These are phyloP conservation scores for Afroboletus lepidellus DNA, from an alignment of 1,284 basidiomycete species.

Conservation along the genomic window DNA sequence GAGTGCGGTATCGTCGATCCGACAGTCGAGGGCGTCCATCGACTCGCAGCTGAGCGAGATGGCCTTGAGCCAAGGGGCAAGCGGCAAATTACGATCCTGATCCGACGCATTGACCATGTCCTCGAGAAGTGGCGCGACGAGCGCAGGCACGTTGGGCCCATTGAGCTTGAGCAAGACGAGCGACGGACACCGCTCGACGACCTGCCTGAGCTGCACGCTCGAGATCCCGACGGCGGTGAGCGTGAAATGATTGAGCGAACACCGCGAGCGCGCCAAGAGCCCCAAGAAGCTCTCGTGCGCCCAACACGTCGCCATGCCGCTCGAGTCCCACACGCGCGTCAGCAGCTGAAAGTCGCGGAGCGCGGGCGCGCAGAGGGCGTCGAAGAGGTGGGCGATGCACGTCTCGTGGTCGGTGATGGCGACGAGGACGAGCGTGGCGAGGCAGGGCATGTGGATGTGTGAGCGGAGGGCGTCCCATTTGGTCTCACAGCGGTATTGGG, in stretches of 20 bases:
- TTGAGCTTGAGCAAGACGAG: conserved; percentile 31
- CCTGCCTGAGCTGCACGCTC: conserved; percentile 22
- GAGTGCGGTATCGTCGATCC: conserved; percentile 23
- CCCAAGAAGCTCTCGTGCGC: conserved; percentile 28
- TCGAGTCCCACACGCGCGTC: conserved; percentile 32
- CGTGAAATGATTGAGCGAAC: conserved; percentile 32
- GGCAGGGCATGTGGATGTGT: conserved; percentile 30
- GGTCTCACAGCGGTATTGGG: conserved; percentile 28
- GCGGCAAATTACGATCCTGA: conserved; percentile 17
- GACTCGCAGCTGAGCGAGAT: conserved; percentile 33
- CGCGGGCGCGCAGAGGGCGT: conserved; percentile 21
- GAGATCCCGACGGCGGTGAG: conserved; percentile 27
- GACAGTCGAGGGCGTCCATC: conserved; percentile 17
- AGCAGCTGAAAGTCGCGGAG: conserved; percentile 33
- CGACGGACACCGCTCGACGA: conserved; percentile 31
- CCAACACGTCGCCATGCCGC: conserved; percentile 28
- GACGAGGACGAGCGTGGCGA: conserved; percentile 31
- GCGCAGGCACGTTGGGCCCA: conserved; percentile 21
- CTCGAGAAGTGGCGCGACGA: conserved; percentile 24
- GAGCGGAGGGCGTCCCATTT: conserved; percentile 26
- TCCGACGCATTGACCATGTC: conserved; percentile 25
- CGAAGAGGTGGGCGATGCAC: conserved; percentile 26
- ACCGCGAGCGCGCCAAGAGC: conserved; percentile 26
- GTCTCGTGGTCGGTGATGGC: conserved; percentile 30
- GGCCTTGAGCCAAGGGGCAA: conserved; percentile 30